Conservation (phyloP, 495 filamentous ascomycete species). For the Zalerion maritima region DNA sequence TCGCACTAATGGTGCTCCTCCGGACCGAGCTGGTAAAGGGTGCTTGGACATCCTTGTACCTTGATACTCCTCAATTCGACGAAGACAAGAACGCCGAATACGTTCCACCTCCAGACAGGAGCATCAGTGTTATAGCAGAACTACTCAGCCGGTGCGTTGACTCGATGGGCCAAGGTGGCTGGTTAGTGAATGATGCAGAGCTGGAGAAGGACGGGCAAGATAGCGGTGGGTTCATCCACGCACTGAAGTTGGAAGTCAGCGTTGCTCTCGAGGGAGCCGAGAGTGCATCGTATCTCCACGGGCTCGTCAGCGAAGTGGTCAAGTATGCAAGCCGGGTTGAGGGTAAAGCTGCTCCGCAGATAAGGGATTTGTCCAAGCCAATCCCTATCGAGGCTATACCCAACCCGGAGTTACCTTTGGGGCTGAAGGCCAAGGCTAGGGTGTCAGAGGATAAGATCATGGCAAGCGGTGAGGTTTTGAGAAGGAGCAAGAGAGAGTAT, state of each 20-base stretch:
- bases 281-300: conserved; percentile 54
- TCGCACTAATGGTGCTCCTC: conserved; percentile 60
- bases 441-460: conserved; percentile 43
- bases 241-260: conserved; percentile 59
- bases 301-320: conserved; percentile 54
- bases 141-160: conserved; percentile 67
- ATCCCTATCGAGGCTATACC: conserved; percentile 3
- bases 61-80: conserved; percentile 23
- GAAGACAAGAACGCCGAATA: conserved; percentile 39
- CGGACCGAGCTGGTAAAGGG: conserved; percentile 47
- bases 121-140: conserved; percentile 43
- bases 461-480: conserved; percentile 45
- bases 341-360: conserved; percentile 30
- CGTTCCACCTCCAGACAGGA: conserved; percentile 37
- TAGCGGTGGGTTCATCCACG: conserved; percentile 46
- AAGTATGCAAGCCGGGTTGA: too few species aligned
- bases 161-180: conserved; percentile 69
- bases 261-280: conserved; percentile 63
- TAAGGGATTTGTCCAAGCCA: too few species aligned
- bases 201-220: conserved; percentile 29
- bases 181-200: conserved; percentile 48
- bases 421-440: conserved; percentile 48
- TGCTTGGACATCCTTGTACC: conserved; percentile 57
- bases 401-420: conserved; percentile 42
- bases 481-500: conserved; percentile 51